Evolutionary conservation across 2,329 filamentous ascomycete species (phyloP).

Genomic region (Cryphonectria nitschkei): DNA sequence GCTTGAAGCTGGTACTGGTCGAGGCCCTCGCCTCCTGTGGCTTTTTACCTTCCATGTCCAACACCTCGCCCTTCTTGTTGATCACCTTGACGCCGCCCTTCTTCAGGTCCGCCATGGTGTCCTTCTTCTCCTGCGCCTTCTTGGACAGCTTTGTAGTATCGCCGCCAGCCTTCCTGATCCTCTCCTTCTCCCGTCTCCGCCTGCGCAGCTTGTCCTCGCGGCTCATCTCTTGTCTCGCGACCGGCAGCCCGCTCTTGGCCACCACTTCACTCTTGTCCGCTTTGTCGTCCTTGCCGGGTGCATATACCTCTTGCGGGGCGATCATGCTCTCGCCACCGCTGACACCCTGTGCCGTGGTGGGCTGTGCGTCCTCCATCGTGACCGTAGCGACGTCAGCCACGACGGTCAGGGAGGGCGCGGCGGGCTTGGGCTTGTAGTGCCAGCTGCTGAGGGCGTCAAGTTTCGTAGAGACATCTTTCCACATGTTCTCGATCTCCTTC

Average conservation of each 20-base stretch:
- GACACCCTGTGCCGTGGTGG: constrained; percentile 77
- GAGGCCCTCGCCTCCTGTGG: constrained; percentile 56
- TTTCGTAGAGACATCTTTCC: constrained; percentile 78
- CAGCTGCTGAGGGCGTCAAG: constrained; percentile 90
- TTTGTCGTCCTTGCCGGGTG: constrained; percentile 66
- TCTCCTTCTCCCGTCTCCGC: constrained; percentile 83
- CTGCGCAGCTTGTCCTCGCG: constrained; percentile 81
- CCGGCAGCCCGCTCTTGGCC: constrained; percentile 74
- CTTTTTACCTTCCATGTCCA: constrained; percentile 82
- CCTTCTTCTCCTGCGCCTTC: constrained; percentile 59
- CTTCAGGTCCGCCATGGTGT: constrained; percentile 51
- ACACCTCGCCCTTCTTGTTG: constrained; percentile 84
- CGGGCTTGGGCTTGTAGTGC: constrained; percentile 91
- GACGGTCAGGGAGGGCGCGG: constrained; percentile 80
- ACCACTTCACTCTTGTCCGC: constrained; percentile 72
- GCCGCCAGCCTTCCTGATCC: constrained; percentile 69
- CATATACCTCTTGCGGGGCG: constrained; percentile 93
- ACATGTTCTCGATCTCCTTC: constrained; percentile 78
- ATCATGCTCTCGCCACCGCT: constrained; percentile 72
- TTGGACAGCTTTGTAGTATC: constrained; percentile 55
- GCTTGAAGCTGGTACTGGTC: constrained; percentile 64
- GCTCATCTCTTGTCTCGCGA: constrained; percentile 84
- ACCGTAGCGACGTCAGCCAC: constrained; percentile 91
- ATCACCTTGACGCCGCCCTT: constrained; percentile 89
- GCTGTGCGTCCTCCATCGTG: constrained; percentile 92